These are phyloP conservation scores for Papiliotrema fonsecae DNA, from an alignment of 1,284 basidiomycete genomes.

Conservation along the genomic window DNA sequence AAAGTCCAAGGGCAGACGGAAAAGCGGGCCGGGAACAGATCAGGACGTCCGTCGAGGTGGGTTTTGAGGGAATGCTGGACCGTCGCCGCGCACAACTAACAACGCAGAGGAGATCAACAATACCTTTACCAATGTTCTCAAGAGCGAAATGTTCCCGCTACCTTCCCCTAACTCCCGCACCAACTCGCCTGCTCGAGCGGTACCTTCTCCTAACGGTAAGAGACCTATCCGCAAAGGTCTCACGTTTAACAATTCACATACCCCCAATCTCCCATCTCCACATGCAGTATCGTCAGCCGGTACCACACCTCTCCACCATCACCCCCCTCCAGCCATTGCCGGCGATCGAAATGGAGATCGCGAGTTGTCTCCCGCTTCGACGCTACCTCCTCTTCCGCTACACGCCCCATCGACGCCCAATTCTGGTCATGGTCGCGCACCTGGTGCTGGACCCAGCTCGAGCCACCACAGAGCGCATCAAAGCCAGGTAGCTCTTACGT, in stretches of 20 bases:
- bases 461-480: conserved; percentile 42
- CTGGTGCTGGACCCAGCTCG: conserved; percentile 37
- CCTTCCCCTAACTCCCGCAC: conserved; percentile 9
- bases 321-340: conserved; percentile 36
- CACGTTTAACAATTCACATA: conserved; percentile 30
- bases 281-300: conserved; percentile 36
- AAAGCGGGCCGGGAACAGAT: conserved; percentile 40
- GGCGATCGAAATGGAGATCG: conserved; percentile 26
- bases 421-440: conserved; percentile 35
- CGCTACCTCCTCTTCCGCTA: conserved; percentile 40
- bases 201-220: conserved; percentile 21
- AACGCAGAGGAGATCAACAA: conserved; percentile 52
- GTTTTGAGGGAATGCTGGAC: too few relatives aligned
- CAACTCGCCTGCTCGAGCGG: conserved; percentile 10
- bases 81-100: conserved; percentile 1
- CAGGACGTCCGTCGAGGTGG: conserved; percentile 48
- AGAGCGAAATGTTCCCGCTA: conserved; percentile 52
- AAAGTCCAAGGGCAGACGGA: conserved; percentile 36
- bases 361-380: conserved; percentile 38
- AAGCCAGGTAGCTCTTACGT: conserved; percentile 39
- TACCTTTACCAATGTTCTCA: conserved; percentile 53
- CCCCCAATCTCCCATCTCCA: conserved; percentile 23
- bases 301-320: conserved; percentile 40
- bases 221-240: conserved; percentile 23
- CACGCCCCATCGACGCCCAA: conserved; percentile 44